Evolutionary conservation across 139 green algal species (phyloP).

Genomic region (Penium margaritaceum): DNA sequence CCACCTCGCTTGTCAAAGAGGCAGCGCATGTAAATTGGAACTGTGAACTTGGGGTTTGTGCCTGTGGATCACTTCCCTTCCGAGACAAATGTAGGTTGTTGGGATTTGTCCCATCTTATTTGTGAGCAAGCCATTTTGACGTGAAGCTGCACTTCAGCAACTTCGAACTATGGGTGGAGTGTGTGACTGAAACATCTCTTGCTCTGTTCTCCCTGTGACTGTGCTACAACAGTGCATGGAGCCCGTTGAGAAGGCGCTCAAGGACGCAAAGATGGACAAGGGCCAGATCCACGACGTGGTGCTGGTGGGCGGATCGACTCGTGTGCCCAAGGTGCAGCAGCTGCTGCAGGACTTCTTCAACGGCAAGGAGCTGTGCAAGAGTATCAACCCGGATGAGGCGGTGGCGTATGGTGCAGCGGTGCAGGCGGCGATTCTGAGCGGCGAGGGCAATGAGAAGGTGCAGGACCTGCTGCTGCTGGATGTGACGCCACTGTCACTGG

Average conservation of each 20-base stretch:
- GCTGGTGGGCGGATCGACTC: slow-evolving; percentile 87
- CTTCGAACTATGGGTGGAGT: no score
- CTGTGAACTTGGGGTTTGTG: no score
- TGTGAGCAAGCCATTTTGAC: no score
- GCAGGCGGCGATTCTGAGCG: slow-evolving; percentile 60
- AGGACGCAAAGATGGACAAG: slow-evolving; percentile 87
- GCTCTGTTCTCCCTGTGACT: no score
- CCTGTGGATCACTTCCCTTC: no score
- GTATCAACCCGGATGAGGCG: slow-evolving; percentile 98
- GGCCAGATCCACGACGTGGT: slow-evolving; percentile 79
- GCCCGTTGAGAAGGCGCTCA: slow-evolving; percentile 51
- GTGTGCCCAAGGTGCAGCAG: slow-evolving; percentile 95
- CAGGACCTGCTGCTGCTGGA: slow-evolving; percentile 97
- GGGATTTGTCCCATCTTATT: no score
- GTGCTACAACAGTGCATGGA: no score
- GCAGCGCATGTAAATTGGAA: no score
- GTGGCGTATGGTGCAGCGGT: slow-evolving; percentile 96
- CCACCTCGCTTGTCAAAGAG: no score
- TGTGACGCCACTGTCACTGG: slow-evolving; percentile 86
- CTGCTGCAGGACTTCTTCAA: slow-evolving; percentile 98
- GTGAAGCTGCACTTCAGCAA: no score
- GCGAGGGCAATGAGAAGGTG: slow-evolving; percentile 84
- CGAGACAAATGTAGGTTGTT: no score
- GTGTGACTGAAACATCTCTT: no score
- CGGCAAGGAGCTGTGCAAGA: slow-evolving; percentile 98